phyloP scores from a whole-genome alignment of 805 yeast genomes.

The Candida incommunis region DNA sequence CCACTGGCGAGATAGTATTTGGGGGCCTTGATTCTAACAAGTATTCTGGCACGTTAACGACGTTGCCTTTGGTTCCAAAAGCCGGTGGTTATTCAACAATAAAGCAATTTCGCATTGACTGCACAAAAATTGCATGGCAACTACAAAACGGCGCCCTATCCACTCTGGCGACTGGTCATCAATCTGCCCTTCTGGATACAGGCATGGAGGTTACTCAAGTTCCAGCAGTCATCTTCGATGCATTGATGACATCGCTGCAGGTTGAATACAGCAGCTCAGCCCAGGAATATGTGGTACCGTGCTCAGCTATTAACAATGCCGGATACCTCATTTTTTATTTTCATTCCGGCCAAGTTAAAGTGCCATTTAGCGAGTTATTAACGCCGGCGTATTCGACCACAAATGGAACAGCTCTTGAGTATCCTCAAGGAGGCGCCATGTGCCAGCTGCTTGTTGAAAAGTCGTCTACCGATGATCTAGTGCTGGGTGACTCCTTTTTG shows the following conservation, averaged over 20 bases:
- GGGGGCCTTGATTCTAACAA: slow-evolving; percentile 26
- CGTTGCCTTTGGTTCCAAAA: slow-evolving; percentile 11
- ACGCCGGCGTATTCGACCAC: neutral
- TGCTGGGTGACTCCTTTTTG: slow-evolving; percentile 51
- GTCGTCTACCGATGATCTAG: neutral
- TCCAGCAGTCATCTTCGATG: neutral
- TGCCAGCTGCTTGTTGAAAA: neutral
- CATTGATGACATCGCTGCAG: neutral
- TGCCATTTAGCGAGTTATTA: neutral
- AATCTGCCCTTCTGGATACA: neutral
- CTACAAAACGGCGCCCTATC: neutral
- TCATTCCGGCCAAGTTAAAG: neutral
- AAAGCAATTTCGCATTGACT: neutral
- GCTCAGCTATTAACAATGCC: neutral
- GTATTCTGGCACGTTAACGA: slow-evolving; percentile 20
- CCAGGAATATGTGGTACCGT: neutral
- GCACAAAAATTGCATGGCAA: neutral
- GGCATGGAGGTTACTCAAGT: neutral
- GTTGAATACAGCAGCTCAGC: neutral
- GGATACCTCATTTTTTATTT: neutral
- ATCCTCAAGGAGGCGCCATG: neutral
- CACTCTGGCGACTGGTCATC: neutral
- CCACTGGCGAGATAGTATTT: slow-evolving; percentile 22
- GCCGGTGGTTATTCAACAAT: neutral
- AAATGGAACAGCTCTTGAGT: neutral